Base-by-base conservation (phyloP, 192 early-diverging fungal genomes). In the Mortierella antarctica region DNA sequence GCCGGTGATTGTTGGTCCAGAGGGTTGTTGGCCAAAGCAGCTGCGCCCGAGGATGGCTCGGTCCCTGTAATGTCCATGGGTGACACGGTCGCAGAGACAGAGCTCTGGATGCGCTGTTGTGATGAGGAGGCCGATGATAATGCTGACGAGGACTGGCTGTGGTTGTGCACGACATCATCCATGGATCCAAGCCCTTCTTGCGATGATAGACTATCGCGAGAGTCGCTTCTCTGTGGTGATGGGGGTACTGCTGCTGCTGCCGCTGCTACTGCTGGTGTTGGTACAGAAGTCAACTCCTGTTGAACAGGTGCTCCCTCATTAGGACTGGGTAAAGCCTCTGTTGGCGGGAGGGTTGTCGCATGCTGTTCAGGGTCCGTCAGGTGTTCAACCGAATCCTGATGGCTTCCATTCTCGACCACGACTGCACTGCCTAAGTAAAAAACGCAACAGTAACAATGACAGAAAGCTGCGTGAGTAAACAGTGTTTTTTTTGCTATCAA, bases 1-100 rank as follows among this genome's bases (percentile, higher is more conserved):
- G 77, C 67, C 11, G 77, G 77, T 41, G 77, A 80, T 46, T 80
- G 77, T 64, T 80, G 77, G 23, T 39, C 62, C 6, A 46, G 11
- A 40, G 66, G 59, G 39, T 69, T 60, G 39, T 69, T 60, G 20
- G 50, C 21, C 2, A 62, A 57, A 17, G 62, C 21, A 10, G 63
- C 42, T 2, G 15, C 49, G 7, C 23, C 46, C 10, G 64, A 55
- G 5, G 61, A 23, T 7, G 71, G 47, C 7, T 21, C 56, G 20
- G 66, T 39, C 15, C 39, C 21, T 6, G 54, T 62, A 46, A 76
- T 76, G 41, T 67, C 55, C 74, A 76, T 64, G 4, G 74, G 74
- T 12, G 66, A 13, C 4, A 66, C 57, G 6, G 73, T 74, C 15
- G 73, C 57, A 56, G 64, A 62, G 0, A 58, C 18, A 4, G 45